Percentiles rank a stretch among this genome's conserved stretches.
These are phyloP conservation scores for Epichloe gansuensis DNA, from an alignment of 2,329 filamentous ascomycete species.

Conservation along the genomic window DNA sequence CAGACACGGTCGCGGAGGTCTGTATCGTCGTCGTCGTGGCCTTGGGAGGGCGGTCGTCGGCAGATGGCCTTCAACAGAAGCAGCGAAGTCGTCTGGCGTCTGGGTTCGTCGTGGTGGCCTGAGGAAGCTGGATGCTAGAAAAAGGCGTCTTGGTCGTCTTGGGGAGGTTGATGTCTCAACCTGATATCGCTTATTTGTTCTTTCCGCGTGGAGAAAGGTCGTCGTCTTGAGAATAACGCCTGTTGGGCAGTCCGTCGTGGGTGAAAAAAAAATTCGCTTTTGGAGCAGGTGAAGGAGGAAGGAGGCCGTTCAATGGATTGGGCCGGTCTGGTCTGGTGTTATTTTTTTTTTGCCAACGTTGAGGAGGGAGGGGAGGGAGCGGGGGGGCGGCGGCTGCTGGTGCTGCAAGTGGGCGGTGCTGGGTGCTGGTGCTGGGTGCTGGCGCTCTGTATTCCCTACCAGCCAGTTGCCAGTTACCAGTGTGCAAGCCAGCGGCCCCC, in stretches of 20 bases:
- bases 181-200: slow-evolving; percentile 1
- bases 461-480: not conserved
- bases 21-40: slow-evolving; percentile 21
- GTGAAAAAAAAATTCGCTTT: slow-evolving; percentile 1
- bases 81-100: slow-evolving; percentile 1
- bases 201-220: not conserved
- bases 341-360: slow-evolving; percentile 4
- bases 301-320: not conserved
- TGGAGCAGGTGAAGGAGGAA: slow-evolving; percentile 4
- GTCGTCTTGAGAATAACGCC: slow-evolving; percentile 1
- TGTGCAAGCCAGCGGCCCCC: not conserved
- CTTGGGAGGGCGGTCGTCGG: slow-evolving; percentile 18
- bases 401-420: not conserved
- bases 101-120: not conserved
- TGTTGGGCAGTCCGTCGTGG: slow-evolving; percentile 5
- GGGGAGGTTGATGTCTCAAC: not conserved
- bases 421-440: not conserved
- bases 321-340: not conserved
- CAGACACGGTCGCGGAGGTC: slow-evolving; percentile 7
- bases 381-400: not conserved
- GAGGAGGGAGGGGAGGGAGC: not conserved
- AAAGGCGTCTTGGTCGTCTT: slow-evolving; percentile 6
- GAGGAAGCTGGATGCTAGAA: not conserved
- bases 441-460: not conserved
- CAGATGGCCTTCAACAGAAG: slow-evolving; percentile 9